Evolutionary conservation across 1,139 yeast species (phyloP).

Genomic region (Candida sanyaensis): DNA sequence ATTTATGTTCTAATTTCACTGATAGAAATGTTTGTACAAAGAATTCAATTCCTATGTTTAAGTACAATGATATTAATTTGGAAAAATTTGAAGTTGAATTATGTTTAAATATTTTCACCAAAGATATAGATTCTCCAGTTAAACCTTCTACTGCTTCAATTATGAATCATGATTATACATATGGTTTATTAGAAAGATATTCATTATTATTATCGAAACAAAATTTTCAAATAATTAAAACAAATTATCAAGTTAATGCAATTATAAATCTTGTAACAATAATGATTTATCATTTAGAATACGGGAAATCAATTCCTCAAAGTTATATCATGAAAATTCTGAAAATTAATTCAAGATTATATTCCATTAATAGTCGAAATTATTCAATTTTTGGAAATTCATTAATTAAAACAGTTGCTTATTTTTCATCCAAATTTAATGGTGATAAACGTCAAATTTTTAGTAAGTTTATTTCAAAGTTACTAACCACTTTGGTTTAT

Average conservation of each 20-base stretch:
- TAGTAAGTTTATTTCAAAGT: conserved; percentile 18
- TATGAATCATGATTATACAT: not conserved
- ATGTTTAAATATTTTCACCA: not conserved
- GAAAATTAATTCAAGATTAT: conserved; percentile 23
- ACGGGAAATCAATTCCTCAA: conserved; percentile 16
- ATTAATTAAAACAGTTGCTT: conserved; percentile 17
- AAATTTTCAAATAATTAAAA: conserved; percentile 14
- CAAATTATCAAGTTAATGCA: conserved; percentile 20
- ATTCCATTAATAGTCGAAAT: conserved; percentile 16
- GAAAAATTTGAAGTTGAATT: conserved; percentile 2
- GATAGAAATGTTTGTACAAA: not conserved
- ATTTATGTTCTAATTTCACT: conserved; percentile 6
- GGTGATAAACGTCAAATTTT: conserved; percentile 17
- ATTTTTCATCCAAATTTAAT: conserved; percentile 2
- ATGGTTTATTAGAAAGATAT: not conserved
- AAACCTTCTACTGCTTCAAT: not conserved
- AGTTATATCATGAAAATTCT: conserved; percentile 13
- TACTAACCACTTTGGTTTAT: conserved; percentile 18
- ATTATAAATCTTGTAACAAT: conserved; percentile 21
- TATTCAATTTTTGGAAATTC: conserved; percentile 26
- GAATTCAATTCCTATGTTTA: not conserved
- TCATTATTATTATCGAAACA: not conserved
- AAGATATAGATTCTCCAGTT: not conserved
- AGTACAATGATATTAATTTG: not conserved
- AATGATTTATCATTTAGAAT: conserved; percentile 19